A percentile compares a stretch with the other conserved stretches of the same genome.
phyloP scores from a whole-genome alignment of 257 asterid species.

The Solanum chaucha region DNA sequence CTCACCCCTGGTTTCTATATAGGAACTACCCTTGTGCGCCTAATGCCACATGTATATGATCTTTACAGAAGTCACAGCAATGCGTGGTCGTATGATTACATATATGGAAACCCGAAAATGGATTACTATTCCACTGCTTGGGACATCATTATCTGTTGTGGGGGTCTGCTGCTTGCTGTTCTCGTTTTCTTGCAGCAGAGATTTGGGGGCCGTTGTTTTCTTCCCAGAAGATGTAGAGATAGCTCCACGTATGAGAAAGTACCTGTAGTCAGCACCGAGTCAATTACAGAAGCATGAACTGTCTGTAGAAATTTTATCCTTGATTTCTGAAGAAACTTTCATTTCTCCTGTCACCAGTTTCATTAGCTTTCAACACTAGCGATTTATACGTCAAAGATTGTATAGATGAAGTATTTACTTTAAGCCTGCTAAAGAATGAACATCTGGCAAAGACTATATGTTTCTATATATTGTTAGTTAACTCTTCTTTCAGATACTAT shows the following conservation, averaged over 20 bases:
- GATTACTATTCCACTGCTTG: slow-evolving; percentile 76
- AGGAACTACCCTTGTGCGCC: slow-evolving; percentile 64
- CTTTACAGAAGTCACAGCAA: slow-evolving; percentile 54
- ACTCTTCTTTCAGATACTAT: neutral
- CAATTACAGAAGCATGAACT: neutral
- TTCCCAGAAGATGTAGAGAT: slow-evolving; percentile 44
- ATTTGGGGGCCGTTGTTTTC: slow-evolving; percentile 60
- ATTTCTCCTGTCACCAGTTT: neutral
- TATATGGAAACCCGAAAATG: slow-evolving; percentile 72
- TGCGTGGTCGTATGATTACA: slow-evolving; percentile 33
- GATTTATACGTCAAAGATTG: neutral
- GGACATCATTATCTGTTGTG: slow-evolving; percentile 56
- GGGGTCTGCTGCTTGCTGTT: slow-evolving; percentile 37
- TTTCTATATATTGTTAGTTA: neutral
- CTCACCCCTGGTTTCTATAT: slow-evolving; percentile 54
- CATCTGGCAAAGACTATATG: neutral
- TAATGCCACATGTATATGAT: slow-evolving; percentile 73
- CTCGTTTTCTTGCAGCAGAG: slow-evolving; percentile 72
- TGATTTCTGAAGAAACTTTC: neutral
- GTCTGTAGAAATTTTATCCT: neutral
- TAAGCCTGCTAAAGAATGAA: neutral
- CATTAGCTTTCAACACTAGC: neutral
- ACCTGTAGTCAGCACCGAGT: slow-evolving; percentile 39
- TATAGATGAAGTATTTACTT: neutral
- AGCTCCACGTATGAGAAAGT: slow-evolving; percentile 52